Base-by-base conservation (phyloP, 345 rosid genomes). In the Hibiscus mutabilis region DNA sequence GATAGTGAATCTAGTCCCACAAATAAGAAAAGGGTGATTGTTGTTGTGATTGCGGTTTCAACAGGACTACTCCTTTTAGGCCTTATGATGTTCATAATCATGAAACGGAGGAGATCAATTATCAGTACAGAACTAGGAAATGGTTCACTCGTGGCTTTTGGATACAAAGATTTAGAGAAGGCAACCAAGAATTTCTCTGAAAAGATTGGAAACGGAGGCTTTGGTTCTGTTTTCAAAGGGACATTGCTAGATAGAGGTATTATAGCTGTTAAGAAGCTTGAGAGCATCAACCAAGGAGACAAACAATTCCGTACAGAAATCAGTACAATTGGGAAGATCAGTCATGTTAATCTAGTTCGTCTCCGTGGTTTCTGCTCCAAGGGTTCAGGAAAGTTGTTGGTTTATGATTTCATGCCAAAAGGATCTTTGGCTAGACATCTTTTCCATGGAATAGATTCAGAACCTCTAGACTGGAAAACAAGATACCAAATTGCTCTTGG, bases 331-430 rank as follows among this genome's bases (percentile, higher is more conserved):
- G 96, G 96, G 53, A 86, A 46, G 16, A 46, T 46, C 87, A 22
- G 81, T 89, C 96, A 88, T 49, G 85, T 89, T 57, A 89, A 87
- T 75, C 91, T 92, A 1, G 89, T 92, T 60, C 80, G 93, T 63
- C 93, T 87, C 57, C 96, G 87, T 0, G 96, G 97, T 7, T 88
- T 92, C 82, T 92, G 97, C 84, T 89, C 91, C 0, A 87, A 86
- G 68, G 92, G 96, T 27, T 66, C 73, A 66, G 79, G 70, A 65
- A 42, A 42, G 47, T 42, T 9, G 47, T 42, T 42, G 47, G 47
- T 42, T 5, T 42, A 42, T 9, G 47, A 7, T 42, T 42, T 8
- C 47, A 42, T 42, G 47, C 47, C 14, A 3, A 42, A 42, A 8
- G 47, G 47, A 12, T 42, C 47, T 42, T 42, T 42, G 47, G 47